These are phyloP conservation scores for Thelephora ganbajun DNA, from an alignment of 768 basidiomycete species.

Conservation along the genomic window DNA sequence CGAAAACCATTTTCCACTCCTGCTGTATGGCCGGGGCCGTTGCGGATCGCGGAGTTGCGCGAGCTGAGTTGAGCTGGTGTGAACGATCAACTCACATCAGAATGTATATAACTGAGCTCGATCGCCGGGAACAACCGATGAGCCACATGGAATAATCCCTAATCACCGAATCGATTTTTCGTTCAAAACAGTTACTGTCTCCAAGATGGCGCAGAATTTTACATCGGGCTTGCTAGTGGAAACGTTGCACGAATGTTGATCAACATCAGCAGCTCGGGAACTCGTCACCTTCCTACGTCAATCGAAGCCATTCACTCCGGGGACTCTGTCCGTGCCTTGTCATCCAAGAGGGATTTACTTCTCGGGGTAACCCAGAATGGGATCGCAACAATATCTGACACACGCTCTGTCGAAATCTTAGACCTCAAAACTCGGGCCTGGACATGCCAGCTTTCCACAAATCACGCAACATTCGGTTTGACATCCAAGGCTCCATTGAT, in stretches of 20 bases:
- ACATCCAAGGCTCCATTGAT: conserved; percentile 45
- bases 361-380: conserved; percentile 49
- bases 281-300: conserved; percentile 4
- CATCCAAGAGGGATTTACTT: conserved; percentile 27
- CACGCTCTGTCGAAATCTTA: conserved; percentile 18
- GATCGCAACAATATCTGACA: conserved; percentile 22
- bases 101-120: too few species aligned
- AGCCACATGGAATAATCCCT: too few species aligned
- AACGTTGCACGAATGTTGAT: conserved; percentile 25
- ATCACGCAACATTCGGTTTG: conserved; percentile 56
- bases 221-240: conserved; percentile 17
- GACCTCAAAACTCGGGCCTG: conserved; percentile 44
- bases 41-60: too few species aligned
- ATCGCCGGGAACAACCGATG: too few species aligned
- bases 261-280: conserved; percentile 6
- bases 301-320: conserved; percentile 17
- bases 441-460: conserved; percentile 41
- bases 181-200: too few species aligned
- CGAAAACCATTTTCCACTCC: too few species aligned
- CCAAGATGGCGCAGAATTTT: conserved; percentile 14
- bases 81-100: too few species aligned
- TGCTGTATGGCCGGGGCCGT: too few species aligned
- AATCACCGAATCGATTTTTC: too few species aligned
- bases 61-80: too few species aligned
- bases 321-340: conserved; percentile 44